Base-by-base conservation (phyloP, 768 basidiomycete species). In the Cubamyces lactineus region DNA sequence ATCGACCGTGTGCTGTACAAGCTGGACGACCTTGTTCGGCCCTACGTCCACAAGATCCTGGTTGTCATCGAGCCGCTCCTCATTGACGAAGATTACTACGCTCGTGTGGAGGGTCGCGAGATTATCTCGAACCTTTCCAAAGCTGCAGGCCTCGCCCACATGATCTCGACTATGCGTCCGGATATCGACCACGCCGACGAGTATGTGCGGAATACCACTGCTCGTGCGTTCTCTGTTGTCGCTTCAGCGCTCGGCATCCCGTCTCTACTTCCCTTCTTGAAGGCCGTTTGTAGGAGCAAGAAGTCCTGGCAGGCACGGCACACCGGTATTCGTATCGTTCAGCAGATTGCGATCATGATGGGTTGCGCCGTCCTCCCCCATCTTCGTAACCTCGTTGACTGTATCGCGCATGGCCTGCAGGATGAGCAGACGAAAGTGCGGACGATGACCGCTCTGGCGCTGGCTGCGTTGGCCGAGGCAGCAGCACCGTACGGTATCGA, bases 271-370 rank as follows among this genome's bases (percentile, higher is more conserved):
- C 97, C 97, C 53, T 99, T 99, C 86, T 82, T 99, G 63, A 96
- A 96, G 77, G 96, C 97, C 39, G 96, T 99, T 59, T 98, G 97
- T 78, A 89, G 95, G 49, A 96, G 93, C 60, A 98, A 98, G 77
- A 99, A 99, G 78, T 98, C 96, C 9, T 99, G 97, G 97, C 97
- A 99, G 76, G 97, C 97, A 9, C 88, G 96, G 62, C 97, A 98
- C 75, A 99, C 97, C 4, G 97, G 97, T 76, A 98, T 99, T 70
- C 94, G 97, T 70, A 98, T 99, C 65, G 95, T 99, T 12, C 97
- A 99, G 76, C 97, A 98, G 75, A 98, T 99, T 53, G 96, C 97
- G 19, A 96, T 98, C 71, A 98, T 98, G 96, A 98, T 98, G 96
- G 96, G 96, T 17, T 98, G 97, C 68, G 96, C 96, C 17, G 94